A percentile compares a stretch with the other conserved stretches of the same genome.
Evolutionary conservation across 306 rosid species (phyloP).

Genomic region (Malus sylvestris): DNA sequence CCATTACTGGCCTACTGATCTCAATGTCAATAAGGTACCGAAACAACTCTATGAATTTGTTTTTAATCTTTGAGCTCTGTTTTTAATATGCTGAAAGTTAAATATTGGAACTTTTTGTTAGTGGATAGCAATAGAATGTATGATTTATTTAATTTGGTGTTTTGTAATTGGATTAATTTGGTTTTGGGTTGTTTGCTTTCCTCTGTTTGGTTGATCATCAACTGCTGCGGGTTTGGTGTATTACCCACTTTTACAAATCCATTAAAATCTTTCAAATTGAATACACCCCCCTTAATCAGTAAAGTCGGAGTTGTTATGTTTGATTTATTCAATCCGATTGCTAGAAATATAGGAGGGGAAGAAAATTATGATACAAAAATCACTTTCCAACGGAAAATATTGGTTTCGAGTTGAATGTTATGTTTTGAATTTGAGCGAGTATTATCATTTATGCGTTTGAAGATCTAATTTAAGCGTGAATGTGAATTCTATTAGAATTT

Average conservation of each 20-base stretch:
- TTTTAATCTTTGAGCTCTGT: not conserved
- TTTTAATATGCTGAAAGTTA: not conserved
- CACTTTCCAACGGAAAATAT: not conserved
- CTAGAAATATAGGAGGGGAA: not conserved
- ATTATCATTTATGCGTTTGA: not conserved
- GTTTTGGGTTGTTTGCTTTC: not conserved
- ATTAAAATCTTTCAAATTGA: too few species aligned
- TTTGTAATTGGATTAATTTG: too few species aligned
- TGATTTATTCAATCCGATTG: not conserved
- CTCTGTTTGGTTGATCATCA: not conserved
- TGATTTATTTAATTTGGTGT: not conserved
- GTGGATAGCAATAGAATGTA: not conserved
- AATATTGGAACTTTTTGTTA: not conserved
- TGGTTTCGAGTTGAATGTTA: not conserved
- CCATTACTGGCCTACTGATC: constrained; percentile 59
- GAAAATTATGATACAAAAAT: not conserved
- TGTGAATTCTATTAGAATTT: not conserved
- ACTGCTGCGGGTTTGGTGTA: not conserved
- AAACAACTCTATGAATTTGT: not conserved
- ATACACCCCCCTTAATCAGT: not conserved
- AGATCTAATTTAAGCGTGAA: not conserved
- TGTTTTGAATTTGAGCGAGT: not conserved
- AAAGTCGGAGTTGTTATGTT: not conserved
- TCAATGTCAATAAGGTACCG: constrained; percentile 63
- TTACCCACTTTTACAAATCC: not conserved